A percentile compares a stretch with the other conserved stretches of the same genome.
Conservation (phyloP, 78 protist genomes). For the Dictyostelium firmibasis region DNA sequence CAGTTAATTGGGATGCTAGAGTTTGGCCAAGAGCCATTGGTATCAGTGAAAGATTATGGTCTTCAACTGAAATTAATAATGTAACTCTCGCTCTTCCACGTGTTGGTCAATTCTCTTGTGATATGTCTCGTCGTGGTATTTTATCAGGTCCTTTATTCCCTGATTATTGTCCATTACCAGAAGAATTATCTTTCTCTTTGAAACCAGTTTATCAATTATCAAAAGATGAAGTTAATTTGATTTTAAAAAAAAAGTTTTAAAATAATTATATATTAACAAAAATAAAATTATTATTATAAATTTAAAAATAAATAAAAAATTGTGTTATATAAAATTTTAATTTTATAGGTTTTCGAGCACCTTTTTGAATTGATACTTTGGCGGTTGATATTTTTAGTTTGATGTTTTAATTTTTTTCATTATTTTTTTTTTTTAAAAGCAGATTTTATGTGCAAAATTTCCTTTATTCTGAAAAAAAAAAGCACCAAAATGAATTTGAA, state of each 20-base stretch:
- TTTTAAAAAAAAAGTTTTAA: neutral
- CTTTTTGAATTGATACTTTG: too few species aligned
- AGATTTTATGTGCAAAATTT: too few species aligned
- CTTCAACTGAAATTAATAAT: neutral
- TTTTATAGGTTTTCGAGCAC: too few species aligned
- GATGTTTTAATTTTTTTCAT: too few species aligned
- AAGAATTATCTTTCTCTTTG: constrained; percentile 13
- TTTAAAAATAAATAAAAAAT: too few species aligned
- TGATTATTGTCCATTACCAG: constrained; percentile 44
- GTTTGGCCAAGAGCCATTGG: constrained; percentile 67
- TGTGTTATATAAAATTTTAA: too few species aligned
- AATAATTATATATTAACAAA: neutral
- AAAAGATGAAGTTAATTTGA: neutral
- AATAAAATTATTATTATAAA: neutral
- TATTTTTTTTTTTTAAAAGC: too few species aligned
- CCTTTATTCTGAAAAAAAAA: too few species aligned
- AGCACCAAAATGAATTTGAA: too few species aligned
- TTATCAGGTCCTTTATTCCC: constrained; percentile 46
- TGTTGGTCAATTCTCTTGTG: constrained; percentile 26
- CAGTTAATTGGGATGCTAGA: constrained; percentile 51
- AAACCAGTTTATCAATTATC: neutral
- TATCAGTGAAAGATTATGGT: constrained; percentile 62
- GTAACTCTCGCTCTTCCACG: constrained; percentile 6
- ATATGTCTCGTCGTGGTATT: constrained; percentile 54
- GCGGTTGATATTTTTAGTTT: too few species aligned